Conservation (phyloP, 495 filamentous ascomycete species). For the Apiosordaria backusii region DNA sequence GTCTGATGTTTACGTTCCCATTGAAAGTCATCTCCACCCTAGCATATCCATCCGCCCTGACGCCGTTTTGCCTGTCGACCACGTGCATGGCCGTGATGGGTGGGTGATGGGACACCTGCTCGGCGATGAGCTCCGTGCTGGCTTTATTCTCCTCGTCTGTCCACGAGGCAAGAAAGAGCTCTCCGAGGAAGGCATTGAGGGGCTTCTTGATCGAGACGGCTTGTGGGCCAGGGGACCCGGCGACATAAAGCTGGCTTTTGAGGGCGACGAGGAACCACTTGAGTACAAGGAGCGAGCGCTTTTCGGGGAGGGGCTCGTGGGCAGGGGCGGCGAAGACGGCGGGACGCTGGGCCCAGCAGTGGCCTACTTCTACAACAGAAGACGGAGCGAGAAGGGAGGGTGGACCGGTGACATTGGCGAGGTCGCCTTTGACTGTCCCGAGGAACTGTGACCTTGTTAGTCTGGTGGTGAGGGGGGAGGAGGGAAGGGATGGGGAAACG, state of each 20-base stretch:
- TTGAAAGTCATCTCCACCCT: constrained; percentile 82
- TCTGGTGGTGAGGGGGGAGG: neutral
- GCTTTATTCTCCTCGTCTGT: constrained; percentile 67
- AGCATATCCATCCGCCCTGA: constrained; percentile 80
- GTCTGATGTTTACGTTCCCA: constrained; percentile 72
- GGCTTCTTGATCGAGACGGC: constrained; percentile 35
- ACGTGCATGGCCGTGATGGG: constrained; percentile 84
- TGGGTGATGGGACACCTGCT: constrained; percentile 68
- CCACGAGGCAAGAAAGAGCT: constrained; percentile 56
- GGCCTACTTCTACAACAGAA: constrained; percentile 78
- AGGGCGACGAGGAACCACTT: constrained; percentile 83
- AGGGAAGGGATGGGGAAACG: neutral
- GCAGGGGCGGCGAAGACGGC: constrained; percentile 76
- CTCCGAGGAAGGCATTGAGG: constrained; percentile 42
- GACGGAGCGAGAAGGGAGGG: constrained; percentile 78
- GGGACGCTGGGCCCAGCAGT: constrained; percentile 85
- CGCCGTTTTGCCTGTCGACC: constrained; percentile 67
- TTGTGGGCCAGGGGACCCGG: constrained; percentile 15
- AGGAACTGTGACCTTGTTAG: constrained; percentile 56
- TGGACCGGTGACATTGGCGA: constrained; percentile 80
- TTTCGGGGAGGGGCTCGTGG: constrained; percentile 62
- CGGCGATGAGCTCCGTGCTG: constrained; percentile 66
- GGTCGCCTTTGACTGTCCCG: constrained; percentile 79
- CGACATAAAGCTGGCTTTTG: constrained; percentile 65
- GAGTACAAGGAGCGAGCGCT: constrained; percentile 70